A percentile compares a stretch with the other conserved stretches of the same genome.
These are phyloP conservation scores for Exidia glandulosa DNA, from an alignment of 768 basidiomycete species.

Conservation along the genomic window DNA sequence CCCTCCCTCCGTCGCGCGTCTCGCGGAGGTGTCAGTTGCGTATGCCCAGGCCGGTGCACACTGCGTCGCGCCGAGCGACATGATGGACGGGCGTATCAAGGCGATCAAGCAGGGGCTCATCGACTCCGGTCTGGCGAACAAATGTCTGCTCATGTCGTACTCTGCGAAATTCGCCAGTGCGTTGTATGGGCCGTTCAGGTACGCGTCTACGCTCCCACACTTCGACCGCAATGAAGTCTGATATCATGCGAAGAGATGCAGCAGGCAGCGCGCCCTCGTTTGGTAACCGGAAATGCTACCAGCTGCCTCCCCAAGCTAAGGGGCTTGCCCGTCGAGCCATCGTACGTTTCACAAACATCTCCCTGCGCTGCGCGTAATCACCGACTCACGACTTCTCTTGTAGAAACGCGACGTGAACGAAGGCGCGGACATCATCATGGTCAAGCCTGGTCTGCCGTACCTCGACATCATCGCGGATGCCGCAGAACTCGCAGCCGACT, in stretches of 20 bases:
- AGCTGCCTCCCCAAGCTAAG: constrained; percentile 79
- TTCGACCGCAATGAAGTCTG: not conserved
- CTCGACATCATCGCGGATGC: constrained; percentile 93
- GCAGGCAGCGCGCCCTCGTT: constrained; percentile 93
- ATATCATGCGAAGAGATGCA: constrained; percentile 66
- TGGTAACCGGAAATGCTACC: constrained; percentile 96
- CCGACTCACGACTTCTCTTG: too few relatives aligned
- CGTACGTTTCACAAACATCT: constrained; percentile 37
- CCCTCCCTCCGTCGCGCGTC: constrained; percentile 68
- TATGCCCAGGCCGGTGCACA: constrained; percentile 96
- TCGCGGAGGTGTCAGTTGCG: constrained; percentile 83
- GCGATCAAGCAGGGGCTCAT: constrained; percentile 83
- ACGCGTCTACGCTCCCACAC: not conserved
- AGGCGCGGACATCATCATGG: constrained; percentile 98
- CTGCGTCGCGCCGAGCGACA: constrained; percentile 96
- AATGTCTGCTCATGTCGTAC: constrained; percentile 90
- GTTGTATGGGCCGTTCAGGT: constrained; percentile 95
- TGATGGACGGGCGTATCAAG: constrained; percentile 96
- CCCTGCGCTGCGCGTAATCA: not conserved
- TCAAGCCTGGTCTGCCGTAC: constrained; percentile 93
- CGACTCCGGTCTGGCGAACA: constrained; percentile 74
- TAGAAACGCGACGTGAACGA: constrained; percentile 81
- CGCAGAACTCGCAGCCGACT: constrained; percentile 64
- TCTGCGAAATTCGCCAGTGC: constrained; percentile 95
- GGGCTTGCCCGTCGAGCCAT: constrained; percentile 91